Evolutionary conservation across 768 basidiomycete species (phyloP), one percentile per base, ranked within the genome.

Genomic region (Leccinellum luteum): DNA sequence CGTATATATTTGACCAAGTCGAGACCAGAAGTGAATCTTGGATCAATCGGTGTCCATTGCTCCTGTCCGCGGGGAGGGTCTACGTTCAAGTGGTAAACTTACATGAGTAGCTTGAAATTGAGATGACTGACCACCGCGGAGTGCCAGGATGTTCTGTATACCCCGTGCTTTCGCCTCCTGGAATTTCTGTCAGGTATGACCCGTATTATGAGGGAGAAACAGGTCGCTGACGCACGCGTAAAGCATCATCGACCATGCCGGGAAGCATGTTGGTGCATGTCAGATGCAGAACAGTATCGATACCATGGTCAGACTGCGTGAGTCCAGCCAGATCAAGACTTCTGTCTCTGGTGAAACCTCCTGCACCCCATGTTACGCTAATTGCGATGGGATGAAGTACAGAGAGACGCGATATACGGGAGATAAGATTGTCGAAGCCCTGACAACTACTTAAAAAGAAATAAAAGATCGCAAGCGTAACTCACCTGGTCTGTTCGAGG

Each of bases 181-280:
- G n/a, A 19, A 25, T 41, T 47, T 57, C 48, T 12, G 57, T 56
- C 51, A 54, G 52, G 48, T 59, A 57, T n/a, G n/a, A n/a, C n/a
- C n/a, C n/a, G n/a, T n/a, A n/a, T n/a, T n/a, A n/a, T 5, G 6
- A 13, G 43, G 48, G 43, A 48, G 5, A 48, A 10, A 10, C 1
- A 50, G 17, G 7, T 28, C 7, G 43, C 32, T 9, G 52, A 69
- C 82, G 58, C 65, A 97, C 96, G 75, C 83, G 81, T 48, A 99
- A 74, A n/a, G 89, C 86, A 51, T 85, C 83, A 67, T 97, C 91
- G 6, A 99, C 85, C 71, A 88, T 85, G 21, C 93, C 92, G 63
- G 87, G 79, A 66, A 89, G 84, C 89, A 98, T 95, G 73, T 98
- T 97, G 31, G 97, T 98, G 76, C 96, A 98, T 7, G 96, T 98